Evolutionary conservation across 805 yeast genomes (phyloP).

Genomic region (Candida peoriensis): DNA sequence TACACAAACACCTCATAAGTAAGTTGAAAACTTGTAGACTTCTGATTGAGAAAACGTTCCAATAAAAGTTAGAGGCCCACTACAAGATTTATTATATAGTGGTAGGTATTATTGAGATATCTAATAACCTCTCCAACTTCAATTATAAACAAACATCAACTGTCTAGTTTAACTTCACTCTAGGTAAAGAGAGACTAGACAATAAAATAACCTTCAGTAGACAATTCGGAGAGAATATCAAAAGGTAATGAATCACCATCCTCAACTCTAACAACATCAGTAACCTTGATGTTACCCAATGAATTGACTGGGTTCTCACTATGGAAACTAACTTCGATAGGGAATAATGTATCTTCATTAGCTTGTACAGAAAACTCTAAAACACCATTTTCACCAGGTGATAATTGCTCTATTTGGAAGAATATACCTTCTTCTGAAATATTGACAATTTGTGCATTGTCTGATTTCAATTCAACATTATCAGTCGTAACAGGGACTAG

Average conservation of each 20-base stretch:
- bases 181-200: no score
- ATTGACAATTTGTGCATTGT: slow-evolving; percentile 50
- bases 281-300: slow-evolving; percentile 62
- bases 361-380: slow-evolving; percentile 77
- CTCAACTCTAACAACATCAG: slow-evolving; percentile 47
- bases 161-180: no score
- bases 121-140: no score
- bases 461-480: slow-evolving; percentile 46
- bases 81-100: no score
- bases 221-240: slow-evolving; percentile 53
- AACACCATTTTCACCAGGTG: slow-evolving; percentile 56
- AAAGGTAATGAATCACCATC: slow-evolving; percentile 62
- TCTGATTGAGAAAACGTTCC: no score
- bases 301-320: slow-evolving; percentile 43
- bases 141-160: no score
- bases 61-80: no score
- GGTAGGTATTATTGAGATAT: no score
- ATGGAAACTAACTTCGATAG: slow-evolving; percentile 68
- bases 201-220: slow-evolving; percentile 56
- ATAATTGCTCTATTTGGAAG: slow-evolving; percentile 55
- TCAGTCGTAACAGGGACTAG: slow-evolving; percentile 64
- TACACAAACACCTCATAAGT: no score
- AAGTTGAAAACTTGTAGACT: no score
- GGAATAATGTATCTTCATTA: slow-evolving; percentile 83
- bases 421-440: slow-evolving; percentile 65